Evolutionary conservation across 2,329 filamentous ascomycete species (phyloP).

Genomic region (Arthrobotrys megalospora): DNA sequence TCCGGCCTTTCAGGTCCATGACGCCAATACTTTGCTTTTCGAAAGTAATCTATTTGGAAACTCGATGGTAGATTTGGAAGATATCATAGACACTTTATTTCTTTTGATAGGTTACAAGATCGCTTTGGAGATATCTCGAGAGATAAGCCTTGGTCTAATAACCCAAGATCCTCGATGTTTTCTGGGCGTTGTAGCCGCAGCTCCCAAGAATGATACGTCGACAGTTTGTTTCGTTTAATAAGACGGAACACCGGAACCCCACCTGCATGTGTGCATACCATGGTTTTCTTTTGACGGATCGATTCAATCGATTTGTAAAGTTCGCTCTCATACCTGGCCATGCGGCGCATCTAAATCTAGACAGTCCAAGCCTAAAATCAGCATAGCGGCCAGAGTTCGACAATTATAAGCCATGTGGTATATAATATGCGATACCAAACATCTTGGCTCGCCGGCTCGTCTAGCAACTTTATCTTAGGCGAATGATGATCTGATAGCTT

Average conservation of each 20-base stretch:
- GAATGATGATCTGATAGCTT: neutral
- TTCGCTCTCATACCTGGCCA: neutral
- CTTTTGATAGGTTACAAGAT: neutral
- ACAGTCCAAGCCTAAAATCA: neutral
- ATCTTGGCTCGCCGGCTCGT: neutral
- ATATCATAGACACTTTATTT: neutral
- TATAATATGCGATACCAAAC: neutral
- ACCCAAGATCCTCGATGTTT: neutral
- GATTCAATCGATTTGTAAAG: neutral
- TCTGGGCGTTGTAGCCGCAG: neutral
- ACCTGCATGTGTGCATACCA: neutral
- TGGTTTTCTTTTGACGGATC: slow-evolving; percentile 4
- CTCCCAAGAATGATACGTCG: slow-evolving; percentile 4
- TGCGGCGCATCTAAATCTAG: neutral
- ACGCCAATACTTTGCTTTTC: neutral
- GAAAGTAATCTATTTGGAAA: neutral
- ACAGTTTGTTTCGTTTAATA: neutral
- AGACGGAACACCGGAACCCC: neutral
- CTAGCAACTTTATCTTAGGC: neutral
- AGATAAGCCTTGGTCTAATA: neutral
- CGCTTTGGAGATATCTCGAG: neutral
- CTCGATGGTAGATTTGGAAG: neutral
- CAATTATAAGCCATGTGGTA: neutral
- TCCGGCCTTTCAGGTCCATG: neutral
- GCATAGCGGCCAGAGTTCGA: neutral